Percentiles rank a stretch among this genome's conserved stretches.
These are phyloP conservation scores for Sicyos edulis DNA, from an alignment of 306 rosid species.

Conservation along the genomic window DNA sequence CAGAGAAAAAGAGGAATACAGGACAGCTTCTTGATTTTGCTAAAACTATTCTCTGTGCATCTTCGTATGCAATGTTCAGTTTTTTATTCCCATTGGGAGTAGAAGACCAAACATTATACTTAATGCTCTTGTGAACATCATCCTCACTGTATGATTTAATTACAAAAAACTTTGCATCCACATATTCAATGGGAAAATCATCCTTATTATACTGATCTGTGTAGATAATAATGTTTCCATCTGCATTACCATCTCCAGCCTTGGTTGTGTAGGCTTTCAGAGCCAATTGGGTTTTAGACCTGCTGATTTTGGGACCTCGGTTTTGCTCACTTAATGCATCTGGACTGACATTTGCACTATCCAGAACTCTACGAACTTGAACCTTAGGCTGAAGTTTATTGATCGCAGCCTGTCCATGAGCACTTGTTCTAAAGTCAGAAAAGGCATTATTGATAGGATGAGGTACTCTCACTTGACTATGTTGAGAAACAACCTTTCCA, in stretches of 20 bases:
- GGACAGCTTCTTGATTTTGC: conserved; percentile 66
- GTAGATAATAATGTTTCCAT: conserved; percentile 60
- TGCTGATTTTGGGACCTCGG: conserved; percentile 75
- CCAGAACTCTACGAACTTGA: conserved; percentile 35
- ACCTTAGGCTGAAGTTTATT: conserved; percentile 53
- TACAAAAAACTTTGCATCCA: conserved; percentile 74
- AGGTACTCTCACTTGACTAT: conserved; percentile 42
- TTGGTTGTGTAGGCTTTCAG: conserved; percentile 65
- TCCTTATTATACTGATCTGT: conserved; percentile 78
- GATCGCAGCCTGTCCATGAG: conserved; percentile 42
- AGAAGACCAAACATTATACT: conserved; percentile 95
- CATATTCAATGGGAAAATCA: conserved; percentile 53
- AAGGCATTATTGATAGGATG: conserved; percentile 35
- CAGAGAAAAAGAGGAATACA: conserved; percentile 74
- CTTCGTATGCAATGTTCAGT: conserved; percentile 62
- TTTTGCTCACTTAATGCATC: conserved; percentile 80
- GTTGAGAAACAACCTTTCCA: conserved; percentile 43
- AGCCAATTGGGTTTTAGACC: conserved; percentile 49
- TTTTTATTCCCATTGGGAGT: conserved; percentile 94
- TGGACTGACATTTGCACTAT: conserved; percentile 39
- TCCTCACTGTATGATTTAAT: conserved; percentile 96
- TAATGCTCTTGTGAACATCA: conserved; percentile 94
- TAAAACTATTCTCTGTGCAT: conserved; percentile 54
- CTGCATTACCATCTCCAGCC: conserved; percentile 66
- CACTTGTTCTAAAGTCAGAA: conserved; percentile 51